Percentiles rank a stretch among this genome's conserved stretches.
Conservation (phyloP, 352 stramenopile species). For the Globisporangium cylindrosporum region DNA sequence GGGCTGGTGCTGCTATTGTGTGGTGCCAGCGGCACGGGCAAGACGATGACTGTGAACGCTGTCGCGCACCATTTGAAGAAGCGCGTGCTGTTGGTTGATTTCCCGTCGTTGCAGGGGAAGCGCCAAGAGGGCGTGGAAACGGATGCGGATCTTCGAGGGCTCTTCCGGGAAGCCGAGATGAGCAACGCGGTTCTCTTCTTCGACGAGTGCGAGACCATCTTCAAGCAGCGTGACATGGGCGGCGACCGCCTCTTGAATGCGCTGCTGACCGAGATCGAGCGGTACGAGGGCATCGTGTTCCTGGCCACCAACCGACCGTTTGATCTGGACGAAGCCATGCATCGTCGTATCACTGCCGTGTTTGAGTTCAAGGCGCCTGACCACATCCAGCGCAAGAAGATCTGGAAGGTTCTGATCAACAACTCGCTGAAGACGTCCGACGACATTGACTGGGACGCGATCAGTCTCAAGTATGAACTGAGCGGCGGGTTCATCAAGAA, state of each 20-base stretch:
- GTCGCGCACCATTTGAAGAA: slow-evolving; percentile 85
- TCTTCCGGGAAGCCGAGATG: slow-evolving; percentile 89
- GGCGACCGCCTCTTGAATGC: slow-evolving; percentile 78
- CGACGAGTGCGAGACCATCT: slow-evolving; percentile 89
- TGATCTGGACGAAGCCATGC: slow-evolving; percentile 89
- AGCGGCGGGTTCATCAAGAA: slow-evolving; percentile 92
- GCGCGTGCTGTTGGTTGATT: slow-evolving; percentile 86
- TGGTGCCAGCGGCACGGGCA: slow-evolving; percentile 83
- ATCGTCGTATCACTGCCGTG: slow-evolving; percentile 86
- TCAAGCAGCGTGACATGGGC: slow-evolving; percentile 79
- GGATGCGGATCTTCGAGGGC: slow-evolving; percentile 75
- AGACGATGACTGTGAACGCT: slow-evolving; percentile 90
- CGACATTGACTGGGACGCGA: slow-evolving; percentile 83
- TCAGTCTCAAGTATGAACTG: slow-evolving; percentile 86
- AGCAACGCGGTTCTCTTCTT: slow-evolving; percentile 90
- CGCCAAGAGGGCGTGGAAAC: slow-evolving; percentile 68
- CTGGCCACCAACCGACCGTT: slow-evolving; percentile 87
- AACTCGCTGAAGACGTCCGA: slow-evolving; percentile 45
- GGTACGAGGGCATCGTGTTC: slow-evolving; percentile 88
- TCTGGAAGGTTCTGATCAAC: slow-evolving; percentile 78
- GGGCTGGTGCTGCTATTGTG: slow-evolving; percentile 81
- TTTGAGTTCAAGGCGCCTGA: slow-evolving; percentile 88
- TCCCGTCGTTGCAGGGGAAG: slow-evolving; percentile 82
- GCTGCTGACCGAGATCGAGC: slow-evolving; percentile 87
- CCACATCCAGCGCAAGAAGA: slow-evolving; percentile 77